Conservation (phyloP, 139 green algal species). For the Tetratostichococcus sp. region DNA sequence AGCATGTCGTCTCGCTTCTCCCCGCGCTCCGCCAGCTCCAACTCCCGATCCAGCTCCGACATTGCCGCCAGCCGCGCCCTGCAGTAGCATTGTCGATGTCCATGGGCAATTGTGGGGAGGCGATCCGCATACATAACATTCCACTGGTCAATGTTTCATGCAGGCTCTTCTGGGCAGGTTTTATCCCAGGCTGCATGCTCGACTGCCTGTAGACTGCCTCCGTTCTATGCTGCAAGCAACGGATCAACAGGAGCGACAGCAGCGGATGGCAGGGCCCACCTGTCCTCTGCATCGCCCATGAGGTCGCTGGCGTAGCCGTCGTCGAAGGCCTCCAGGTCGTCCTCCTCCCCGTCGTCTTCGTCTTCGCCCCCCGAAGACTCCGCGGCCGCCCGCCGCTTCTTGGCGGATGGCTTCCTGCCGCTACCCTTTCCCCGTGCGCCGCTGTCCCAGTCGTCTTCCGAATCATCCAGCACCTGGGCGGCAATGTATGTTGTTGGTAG, state of each 20-base stretch:
- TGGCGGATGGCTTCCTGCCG: neutral
- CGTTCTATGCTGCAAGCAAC: too few relatives aligned
- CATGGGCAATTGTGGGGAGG: too few relatives aligned
- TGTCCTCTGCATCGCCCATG: slow-evolving; percentile 19
- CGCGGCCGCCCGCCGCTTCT: neutral
- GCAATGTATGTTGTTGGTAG: neutral
- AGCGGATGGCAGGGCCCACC: too few relatives aligned
- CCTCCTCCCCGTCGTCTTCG: neutral
- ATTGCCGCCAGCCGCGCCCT: slow-evolving; percentile 41
- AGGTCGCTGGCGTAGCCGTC: slow-evolving; percentile 17
- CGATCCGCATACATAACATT: too few relatives aligned
- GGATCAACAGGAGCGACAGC: too few relatives aligned
- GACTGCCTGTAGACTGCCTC: too few relatives aligned
- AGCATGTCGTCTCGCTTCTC: slow-evolving; percentile 33
- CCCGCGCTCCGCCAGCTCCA: slow-evolving; percentile 47
- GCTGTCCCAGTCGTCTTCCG: neutral
- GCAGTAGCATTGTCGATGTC: too few relatives aligned
- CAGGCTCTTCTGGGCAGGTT: too few relatives aligned
- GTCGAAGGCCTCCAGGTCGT: neutral
- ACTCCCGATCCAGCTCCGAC: slow-evolving; percentile 67
- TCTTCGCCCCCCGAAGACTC: neutral
- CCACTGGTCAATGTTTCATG: too few relatives aligned
- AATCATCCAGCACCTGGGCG: neutral
- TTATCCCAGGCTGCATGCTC: too few relatives aligned
- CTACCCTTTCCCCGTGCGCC: too few relatives aligned